Evolutionary conservation across 140 eudicot genomes (phyloP).

Genomic region (Anethum foeniculum): DNA sequence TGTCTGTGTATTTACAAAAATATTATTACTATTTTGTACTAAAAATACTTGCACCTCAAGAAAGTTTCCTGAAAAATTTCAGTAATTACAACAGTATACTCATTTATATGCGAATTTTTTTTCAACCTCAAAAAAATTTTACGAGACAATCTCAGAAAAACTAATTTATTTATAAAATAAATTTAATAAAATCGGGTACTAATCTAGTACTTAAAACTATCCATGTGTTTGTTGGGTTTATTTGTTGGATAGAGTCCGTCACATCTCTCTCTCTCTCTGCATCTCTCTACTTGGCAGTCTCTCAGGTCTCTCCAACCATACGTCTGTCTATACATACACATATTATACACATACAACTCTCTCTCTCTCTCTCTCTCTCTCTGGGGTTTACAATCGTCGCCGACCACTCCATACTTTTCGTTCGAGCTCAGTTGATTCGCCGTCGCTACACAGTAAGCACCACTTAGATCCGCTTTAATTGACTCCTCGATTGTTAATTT

Average conservation of each 20-base stretch:
- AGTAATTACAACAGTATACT: too few species aligned
- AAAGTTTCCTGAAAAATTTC: too few species aligned
- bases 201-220: too few species aligned
- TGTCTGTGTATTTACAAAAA: too few species aligned
- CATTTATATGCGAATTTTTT: too few species aligned
- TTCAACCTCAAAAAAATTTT: too few species aligned
- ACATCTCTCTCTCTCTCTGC: slow-evolving; percentile 30
- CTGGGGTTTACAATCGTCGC: background rate
- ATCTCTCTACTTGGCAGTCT: slow-evolving; percentile 16
- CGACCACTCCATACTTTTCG: background rate
- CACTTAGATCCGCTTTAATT: background rate
- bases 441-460: background rate
- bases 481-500: background rate
- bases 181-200: too few species aligned
- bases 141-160: too few species aligned
- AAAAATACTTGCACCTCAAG: too few species aligned
- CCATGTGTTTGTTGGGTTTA: background rate
- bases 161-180: too few species aligned
- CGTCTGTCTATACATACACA: background rate
- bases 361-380: background rate
- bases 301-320: slow-evolving; percentile 22
- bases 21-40: too few species aligned
- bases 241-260: slow-evolving; percentile 79
- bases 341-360: background rate
- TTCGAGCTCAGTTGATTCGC: background rate